These are phyloP conservation scores for Neonectria coccinea DNA, from an alignment of 2,329 filamentous ascomycete genomes.

Conservation along the genomic window DNA sequence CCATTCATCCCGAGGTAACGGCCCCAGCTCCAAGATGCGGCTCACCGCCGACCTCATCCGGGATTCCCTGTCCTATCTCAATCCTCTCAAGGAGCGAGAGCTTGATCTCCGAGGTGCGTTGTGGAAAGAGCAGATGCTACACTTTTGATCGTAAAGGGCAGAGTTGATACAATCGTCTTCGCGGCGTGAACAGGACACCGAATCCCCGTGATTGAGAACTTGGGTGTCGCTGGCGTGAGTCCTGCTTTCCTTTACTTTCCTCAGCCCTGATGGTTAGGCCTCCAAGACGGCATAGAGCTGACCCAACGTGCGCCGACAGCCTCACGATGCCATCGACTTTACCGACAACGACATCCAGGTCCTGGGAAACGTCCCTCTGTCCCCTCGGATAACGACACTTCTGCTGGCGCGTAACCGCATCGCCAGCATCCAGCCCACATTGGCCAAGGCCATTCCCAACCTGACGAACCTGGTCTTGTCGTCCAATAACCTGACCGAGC, in stretches of 20 bases:
- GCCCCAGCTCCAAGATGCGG: slow-evolving; percentile 73
- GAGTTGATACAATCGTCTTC: slow-evolving; percentile 79
- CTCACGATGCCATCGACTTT: slow-evolving; percentile 96
- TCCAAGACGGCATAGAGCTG: neutral
- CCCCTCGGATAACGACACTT: slow-evolving; percentile 86
- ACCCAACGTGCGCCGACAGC: slow-evolving; percentile 61
- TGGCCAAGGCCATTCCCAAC: slow-evolving; percentile 83
- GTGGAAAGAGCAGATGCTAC: slow-evolving; percentile 98
- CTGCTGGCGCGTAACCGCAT: slow-evolving; percentile 92
- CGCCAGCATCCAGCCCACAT: slow-evolving; percentile 79
- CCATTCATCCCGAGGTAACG: slow-evolving; percentile 41
- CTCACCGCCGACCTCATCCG: slow-evolving; percentile 95
- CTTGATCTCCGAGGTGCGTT: slow-evolving; percentile 98
- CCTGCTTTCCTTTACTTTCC: slow-evolving; percentile 13
- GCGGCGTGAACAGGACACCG: slow-evolving; percentile 84
- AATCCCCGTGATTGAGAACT: slow-evolving; percentile 96
- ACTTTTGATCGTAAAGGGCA: slow-evolving; percentile 71
- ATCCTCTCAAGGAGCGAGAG: slow-evolving; percentile 98
- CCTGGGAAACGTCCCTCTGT: slow-evolving; percentile 92
- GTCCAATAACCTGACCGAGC: slow-evolving; percentile 83
- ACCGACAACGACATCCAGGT: slow-evolving; percentile 97
- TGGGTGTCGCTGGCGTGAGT: slow-evolving; percentile 92
- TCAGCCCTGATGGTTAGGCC: neutral
- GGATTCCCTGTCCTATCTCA: slow-evolving; percentile 96
- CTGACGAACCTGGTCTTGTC: slow-evolving; percentile 85